Evolutionary conservation across 2,329 filamentous ascomycete genomes (phyloP), one percentile per base, ranked within the genome.

Genomic region (Orbilia brochopaga): DNA sequence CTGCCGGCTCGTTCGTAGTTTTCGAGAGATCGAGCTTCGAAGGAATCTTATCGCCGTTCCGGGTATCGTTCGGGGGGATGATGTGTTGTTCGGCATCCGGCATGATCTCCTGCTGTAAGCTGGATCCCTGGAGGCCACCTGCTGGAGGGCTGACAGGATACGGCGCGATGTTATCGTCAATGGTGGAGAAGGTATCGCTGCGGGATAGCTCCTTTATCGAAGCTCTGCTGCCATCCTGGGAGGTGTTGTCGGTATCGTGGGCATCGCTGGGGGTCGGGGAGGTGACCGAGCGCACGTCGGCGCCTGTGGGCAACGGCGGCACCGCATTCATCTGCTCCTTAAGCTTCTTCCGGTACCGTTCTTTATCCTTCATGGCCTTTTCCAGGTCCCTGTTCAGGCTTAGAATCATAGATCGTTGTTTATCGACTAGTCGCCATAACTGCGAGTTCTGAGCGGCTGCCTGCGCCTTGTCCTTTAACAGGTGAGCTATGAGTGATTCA

Each of bases 341-440:
- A 48, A 96, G 79, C 80, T 94, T 96, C 79, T 89, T 92, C 76
- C 90, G 87, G 78, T 97, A 97, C 76, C 89, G 89, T 75, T 97
- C 93, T 80, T 97, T 97, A 76, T 97, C 94, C 78, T 96, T 96
- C 74, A 96, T 80, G 0, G 92, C 88, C 58, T 90, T 87, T 79
- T 97, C 93, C 11, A 99, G 82, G 78, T 99, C 94, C 79, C 94
- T 96, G 78, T 97, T 97, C 74, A 99, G 83, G 6, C 92, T 93
- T 19, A 96, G 80, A 61, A 99, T 92, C 87, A 99, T 92, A 15
- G 91, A 87, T 73, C 93, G 85, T 80, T 99, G 94, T 81, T 99
- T 97, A 79, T 97, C 93, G 55, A 99, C 92, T 52, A 99, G 82
- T 56, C 92, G 88, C 94, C 94, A 99, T 77, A 99, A 81, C 79